These are phyloP conservation scores for Backusella westeae DNA, from an alignment of 192 early-diverging fungal genomes.

Conservation along the genomic window DNA sequence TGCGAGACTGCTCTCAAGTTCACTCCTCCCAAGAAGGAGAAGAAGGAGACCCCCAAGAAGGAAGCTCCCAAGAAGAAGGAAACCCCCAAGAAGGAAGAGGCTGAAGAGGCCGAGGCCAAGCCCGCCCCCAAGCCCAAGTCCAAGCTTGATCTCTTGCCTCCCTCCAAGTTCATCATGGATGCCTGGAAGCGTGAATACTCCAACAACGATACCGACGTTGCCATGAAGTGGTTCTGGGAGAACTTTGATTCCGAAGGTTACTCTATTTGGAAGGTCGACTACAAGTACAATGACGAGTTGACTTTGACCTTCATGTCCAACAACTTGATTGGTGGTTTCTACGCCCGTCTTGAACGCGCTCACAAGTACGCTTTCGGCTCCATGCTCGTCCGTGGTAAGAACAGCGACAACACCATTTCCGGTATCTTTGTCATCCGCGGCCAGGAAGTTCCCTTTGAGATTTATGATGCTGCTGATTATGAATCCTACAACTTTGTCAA, in stretches of 20 bases:
- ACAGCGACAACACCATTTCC: slow-evolving; percentile 85
- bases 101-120: slow-evolving; percentile 53
- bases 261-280: slow-evolving; percentile 90
- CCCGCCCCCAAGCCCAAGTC: slow-evolving; percentile 89
- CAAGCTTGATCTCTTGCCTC: slow-evolving; percentile 84
- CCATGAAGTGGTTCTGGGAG: slow-evolving; percentile 94
- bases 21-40: slow-evolving; percentile 62
- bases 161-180: slow-evolving; percentile 79
- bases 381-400: slow-evolving; percentile 78
- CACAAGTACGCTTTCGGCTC: slow-evolving; percentile 95
- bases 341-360: slow-evolving; percentile 86
- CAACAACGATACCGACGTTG: slow-evolving; percentile 89
- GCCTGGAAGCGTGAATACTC: slow-evolving; percentile 98
- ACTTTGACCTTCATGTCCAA: slow-evolving; percentile 87
- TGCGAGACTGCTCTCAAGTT: slow-evolving; percentile 58
- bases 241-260: slow-evolving; percentile 84
- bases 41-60: slow-evolving; percentile 54
- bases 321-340: slow-evolving; percentile 95
- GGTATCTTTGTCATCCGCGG: slow-evolving; percentile 97
- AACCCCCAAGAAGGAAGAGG: slow-evolving; percentile 41
- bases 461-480: slow-evolving; percentile 80
- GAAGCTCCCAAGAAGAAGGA: slow-evolving; percentile 41
- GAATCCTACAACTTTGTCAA: slow-evolving; percentile 83
- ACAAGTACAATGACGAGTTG: slow-evolving; percentile 96
- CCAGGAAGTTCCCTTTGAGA: slow-evolving; percentile 73